A percentile compares a stretch with the other conserved stretches of the same genome.
phyloP scores from a whole-genome alignment of 208 protist species.

The Angomonas deanei region DNA sequence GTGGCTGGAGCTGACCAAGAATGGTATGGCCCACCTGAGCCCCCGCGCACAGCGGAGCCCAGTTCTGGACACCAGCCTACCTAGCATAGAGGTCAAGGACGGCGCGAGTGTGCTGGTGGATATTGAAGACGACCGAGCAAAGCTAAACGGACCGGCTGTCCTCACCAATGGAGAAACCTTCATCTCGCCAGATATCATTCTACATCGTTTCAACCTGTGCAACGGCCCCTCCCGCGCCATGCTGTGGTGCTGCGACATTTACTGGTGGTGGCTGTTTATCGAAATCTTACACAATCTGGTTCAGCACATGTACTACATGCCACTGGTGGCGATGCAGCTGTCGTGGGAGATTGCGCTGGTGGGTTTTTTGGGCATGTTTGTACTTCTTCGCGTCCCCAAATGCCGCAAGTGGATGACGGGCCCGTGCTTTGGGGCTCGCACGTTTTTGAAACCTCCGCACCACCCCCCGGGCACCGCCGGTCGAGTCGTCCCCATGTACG shows the following conservation, averaged over 20 bases:
- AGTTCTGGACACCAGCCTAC: too few relatives aligned
- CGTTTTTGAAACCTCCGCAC: conserved; percentile 27
- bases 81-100: not conserved
- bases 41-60: too few relatives aligned
- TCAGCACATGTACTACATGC: conserved; percentile 81
- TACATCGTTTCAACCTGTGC: conserved; percentile 65
- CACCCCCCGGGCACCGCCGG: conserved; percentile 21
- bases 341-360: conserved; percentile 54
- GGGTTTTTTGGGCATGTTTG: conserved; percentile 30
- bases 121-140: not conserved
- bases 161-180: conserved; percentile 32
- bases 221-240: conserved; percentile 33
- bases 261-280: conserved; percentile 61
- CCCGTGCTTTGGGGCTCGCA: conserved; percentile 26
- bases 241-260: conserved; percentile 71
- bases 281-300: conserved; percentile 54
- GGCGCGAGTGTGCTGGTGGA: not conserved
- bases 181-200: conserved; percentile 25
- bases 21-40: not conserved
- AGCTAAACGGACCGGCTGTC: not conserved
- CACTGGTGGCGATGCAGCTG: conserved; percentile 67
- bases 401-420: conserved; percentile 46
- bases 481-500: conserved; percentile 57
- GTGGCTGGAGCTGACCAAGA: conserved; percentile 19
- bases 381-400: conserved; percentile 33